These are phyloP conservation scores for Arabis alpina DNA, from an alignment of 345 rosid species.

Conservation along the genomic window DNA sequence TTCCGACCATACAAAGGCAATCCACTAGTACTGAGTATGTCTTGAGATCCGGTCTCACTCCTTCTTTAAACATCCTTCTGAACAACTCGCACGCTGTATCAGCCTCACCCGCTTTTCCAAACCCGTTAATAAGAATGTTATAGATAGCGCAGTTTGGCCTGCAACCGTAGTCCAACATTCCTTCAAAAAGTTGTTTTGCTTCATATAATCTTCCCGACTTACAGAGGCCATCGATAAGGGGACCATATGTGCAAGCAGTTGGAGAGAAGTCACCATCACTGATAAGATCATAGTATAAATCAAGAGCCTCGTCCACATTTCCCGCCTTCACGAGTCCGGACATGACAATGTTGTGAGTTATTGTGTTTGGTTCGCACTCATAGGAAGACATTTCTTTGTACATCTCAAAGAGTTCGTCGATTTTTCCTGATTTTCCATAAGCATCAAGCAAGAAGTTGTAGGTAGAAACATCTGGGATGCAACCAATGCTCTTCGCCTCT, in stretches of 20 bases:
- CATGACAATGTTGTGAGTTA: constrained; percentile 82
- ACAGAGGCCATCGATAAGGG: constrained; percentile 75
- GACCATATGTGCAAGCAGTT: constrained; percentile 84
- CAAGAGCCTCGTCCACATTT: constrained; percentile 66
- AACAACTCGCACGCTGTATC: constrained; percentile 69
- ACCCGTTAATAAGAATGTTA: constrained; percentile 85
- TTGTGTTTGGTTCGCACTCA: constrained; percentile 64
- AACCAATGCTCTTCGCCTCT: constrained; percentile 66
- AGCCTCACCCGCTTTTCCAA: constrained; percentile 75
- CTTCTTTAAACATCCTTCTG: constrained; percentile 71
- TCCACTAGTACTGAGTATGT: constrained; percentile 82
- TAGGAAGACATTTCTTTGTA: constrained; percentile 63
- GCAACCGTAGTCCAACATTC: constrained; percentile 78
- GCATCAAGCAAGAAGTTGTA: constrained; percentile 75
- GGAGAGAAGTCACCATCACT: constrained; percentile 74
- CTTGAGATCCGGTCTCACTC: constrained; percentile 89
- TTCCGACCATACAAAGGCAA: constrained; percentile 67
- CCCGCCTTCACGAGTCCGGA: constrained; percentile 68
- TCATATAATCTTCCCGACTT: constrained; percentile 70
- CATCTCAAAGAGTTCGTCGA: constrained; percentile 57
- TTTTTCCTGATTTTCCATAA: constrained; percentile 66
- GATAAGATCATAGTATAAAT: constrained; percentile 69
- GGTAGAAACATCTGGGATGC: constrained; percentile 64
- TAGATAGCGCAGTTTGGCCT: constrained; percentile 84
- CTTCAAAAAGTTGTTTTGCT: constrained; percentile 73